Conservation (phyloP, 495 filamentous ascomycete genomes). For the Bathelium albidoporum region DNA sequence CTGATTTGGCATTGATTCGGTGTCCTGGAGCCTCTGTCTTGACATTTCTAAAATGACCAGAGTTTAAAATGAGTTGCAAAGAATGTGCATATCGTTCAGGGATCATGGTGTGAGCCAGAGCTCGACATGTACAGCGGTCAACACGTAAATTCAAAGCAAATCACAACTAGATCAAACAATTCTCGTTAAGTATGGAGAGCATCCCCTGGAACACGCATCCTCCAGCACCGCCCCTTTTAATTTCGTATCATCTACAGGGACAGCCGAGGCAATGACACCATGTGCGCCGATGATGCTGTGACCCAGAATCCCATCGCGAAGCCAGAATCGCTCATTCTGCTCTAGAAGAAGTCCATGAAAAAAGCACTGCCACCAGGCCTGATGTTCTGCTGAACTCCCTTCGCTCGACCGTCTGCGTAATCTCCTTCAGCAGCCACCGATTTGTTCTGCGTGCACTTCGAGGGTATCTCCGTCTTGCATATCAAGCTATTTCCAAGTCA, state of each 20-base stretch:
- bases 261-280: background rate
- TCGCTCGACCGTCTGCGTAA: background rate
- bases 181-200: background rate
- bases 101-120: background rate
- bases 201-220: background rate
- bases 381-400: background rate
- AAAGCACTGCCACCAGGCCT: background rate
- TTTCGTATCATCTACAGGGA: background rate
- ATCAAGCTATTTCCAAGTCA: slow-evolving; percentile 56
- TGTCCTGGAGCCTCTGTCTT: background rate
- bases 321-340: background rate
- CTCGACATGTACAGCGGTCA: background rate
- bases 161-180: background rate
- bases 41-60: background rate
- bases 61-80: background rate
- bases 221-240: background rate
- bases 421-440: slow-evolving; percentile 44
- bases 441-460: slow-evolving; percentile 98
- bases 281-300: slow-evolving; percentile 5
- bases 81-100: background rate
- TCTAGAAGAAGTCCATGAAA: background rate
- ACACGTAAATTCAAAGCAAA: background rate
- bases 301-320: background rate
- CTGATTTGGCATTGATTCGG: background rate
- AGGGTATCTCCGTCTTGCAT: slow-evolving; percentile 96